Base-by-base conservation (phyloP, 352 stramenopile species). In the Globisporangium orthogonon region DNA sequence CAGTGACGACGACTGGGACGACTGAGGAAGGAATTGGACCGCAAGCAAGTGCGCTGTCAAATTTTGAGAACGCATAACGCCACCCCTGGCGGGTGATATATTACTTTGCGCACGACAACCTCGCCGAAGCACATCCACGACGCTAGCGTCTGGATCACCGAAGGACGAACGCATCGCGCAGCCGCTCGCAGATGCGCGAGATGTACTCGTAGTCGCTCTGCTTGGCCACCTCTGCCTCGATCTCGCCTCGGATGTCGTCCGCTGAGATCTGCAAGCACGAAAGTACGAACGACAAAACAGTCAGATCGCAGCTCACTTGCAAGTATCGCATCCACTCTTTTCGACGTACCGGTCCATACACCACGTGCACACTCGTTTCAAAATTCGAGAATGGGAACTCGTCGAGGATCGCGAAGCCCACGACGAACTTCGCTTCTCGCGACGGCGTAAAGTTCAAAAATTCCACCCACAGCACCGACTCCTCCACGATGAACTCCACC, bases 1-100 rank as follows among this genome's bases (percentile, higher is more conserved):
- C 52, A 89, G 80, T 54, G 83, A 91, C 47, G 79, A 91, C 39
- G 83, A 91, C 53, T 94, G 83, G 83, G 83, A 93, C 54, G 81
- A 94, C 58, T 94, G 61, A 84, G 46, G 61, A 23, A 23, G 23
- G 23, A 23, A 23, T 23, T 33, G 55, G 54, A 56, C 10, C 35
- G 4, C 7, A 11, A 30, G 55, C 50, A 52, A 70, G 59, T n/a
- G 18, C 11, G 48, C 30, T 43, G 14, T 15, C 44, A 49, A 49
- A 18, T 49, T 49, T 49, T 49, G 44, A 49, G 37, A 2, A 31
- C 44, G 18, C 44, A 49, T 29, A 49, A 49, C 44, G 18, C 28
- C 43, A 48, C 43, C 17, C 23, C 7, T 9, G 15, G 44, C 41
- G 11, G 45, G 30, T 47, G 56, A 14, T 55, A n/a, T 33, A 48